Conservation (phyloP, 2,329 filamentous ascomycete species). For the Alternaria sp. region DNA sequence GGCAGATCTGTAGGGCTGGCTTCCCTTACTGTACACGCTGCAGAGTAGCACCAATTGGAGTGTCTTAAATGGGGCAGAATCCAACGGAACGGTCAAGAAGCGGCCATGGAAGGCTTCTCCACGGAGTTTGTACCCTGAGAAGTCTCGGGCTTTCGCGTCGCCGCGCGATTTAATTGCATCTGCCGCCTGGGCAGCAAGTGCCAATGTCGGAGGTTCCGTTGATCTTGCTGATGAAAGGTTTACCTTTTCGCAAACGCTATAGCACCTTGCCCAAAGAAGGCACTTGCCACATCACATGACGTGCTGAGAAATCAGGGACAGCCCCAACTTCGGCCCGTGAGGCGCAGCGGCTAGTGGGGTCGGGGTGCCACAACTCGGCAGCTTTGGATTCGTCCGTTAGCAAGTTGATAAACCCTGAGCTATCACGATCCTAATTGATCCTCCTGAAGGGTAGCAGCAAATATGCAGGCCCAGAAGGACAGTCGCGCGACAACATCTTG, state of each 20-base stretch:
- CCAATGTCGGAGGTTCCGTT: conserved; percentile 1
- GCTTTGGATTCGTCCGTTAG: conserved; percentile 10
- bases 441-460: background rate
- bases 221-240: background rate
- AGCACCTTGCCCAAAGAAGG: background rate
- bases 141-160: background rate
- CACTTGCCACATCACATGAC: conserved; percentile 13
- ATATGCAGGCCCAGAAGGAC: conserved; percentile 39
- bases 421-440: conserved; percentile 1
- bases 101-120: background rate
- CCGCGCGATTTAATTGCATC: background rate
- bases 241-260: background rate
- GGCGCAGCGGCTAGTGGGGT: conserved; percentile 17
- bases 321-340: conserved; percentile 7
- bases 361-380: conserved; percentile 9
- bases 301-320: conserved; percentile 8
- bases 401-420: conserved; percentile 3
- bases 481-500: conserved; percentile 49
- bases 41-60: background rate
- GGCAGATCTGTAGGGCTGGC: background rate
- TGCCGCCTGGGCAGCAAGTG: conserved; percentile 1
- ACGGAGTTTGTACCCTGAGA: too few species aligned
- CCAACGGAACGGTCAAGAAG: background rate
- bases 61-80: background rate
- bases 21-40: background rate